These are phyloP conservation scores for Gossypium schwendimanii DNA, from an alignment of 441 rosid genomes.

Conservation along the genomic window DNA sequence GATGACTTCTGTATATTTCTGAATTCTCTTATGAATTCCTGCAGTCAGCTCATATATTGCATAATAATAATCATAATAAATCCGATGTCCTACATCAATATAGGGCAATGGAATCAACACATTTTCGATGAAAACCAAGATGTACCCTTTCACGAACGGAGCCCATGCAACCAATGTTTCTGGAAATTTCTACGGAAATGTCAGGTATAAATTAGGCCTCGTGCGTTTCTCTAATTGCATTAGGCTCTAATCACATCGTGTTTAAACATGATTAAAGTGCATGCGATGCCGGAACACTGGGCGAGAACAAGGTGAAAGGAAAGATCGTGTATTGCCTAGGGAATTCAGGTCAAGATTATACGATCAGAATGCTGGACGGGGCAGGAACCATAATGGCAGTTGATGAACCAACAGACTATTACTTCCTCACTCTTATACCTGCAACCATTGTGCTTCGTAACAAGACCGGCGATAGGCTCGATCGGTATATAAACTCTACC, in stretches of 20 bases:
- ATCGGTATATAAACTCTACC: constrained; percentile 57
- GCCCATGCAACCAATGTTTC: constrained; percentile 40
- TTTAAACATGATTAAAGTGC: constrained; percentile 28
- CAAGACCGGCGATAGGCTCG: constrained; percentile 43
- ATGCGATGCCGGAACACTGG: constrained; percentile 55
- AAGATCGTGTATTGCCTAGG: constrained; percentile 62
- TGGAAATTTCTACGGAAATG: constrained; percentile 28
- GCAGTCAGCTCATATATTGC: neutral
- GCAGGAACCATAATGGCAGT: constrained; percentile 41
- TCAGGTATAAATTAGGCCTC: constrained; percentile 28
- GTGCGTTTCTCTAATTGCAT: neutral
- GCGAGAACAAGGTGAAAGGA: constrained; percentile 48
- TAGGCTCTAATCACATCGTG: neutral
- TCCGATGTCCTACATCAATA: neutral
- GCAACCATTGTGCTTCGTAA: constrained; percentile 28
- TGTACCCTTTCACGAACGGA: constrained; percentile 64
- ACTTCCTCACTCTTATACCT: constrained; percentile 32
- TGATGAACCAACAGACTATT: constrained; percentile 25
- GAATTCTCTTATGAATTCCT: neutral
- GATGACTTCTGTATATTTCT: constrained; percentile 6
- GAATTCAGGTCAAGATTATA: constrained; percentile 33
- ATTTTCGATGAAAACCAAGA: constrained; percentile 37
- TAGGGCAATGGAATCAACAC: constrained; percentile 33
- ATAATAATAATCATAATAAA: neutral
- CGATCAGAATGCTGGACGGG: constrained; percentile 40